Percentiles rank a stretch among this genome's conserved stretches.
These are phyloP conservation scores for Cutaneotrichosporon mucoides DNA, from an alignment of 1,284 basidiomycete species.

Conservation along the genomic window DNA sequence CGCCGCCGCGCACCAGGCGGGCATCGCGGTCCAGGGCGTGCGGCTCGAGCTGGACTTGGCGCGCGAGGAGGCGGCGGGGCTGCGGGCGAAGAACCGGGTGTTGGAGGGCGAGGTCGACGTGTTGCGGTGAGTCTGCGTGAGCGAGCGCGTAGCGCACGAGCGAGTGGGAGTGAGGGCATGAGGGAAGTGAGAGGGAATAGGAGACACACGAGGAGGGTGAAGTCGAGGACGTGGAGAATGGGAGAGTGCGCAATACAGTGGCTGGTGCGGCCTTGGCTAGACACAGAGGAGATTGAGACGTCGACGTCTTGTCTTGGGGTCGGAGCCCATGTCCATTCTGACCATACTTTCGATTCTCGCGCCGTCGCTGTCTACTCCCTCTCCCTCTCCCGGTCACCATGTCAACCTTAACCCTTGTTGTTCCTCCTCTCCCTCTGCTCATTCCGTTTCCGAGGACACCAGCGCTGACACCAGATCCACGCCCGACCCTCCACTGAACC, in stretches of 20 bases:
- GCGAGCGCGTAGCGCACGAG: background rate
- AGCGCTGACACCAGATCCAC: constrained; percentile 19
- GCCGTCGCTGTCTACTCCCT: no score
- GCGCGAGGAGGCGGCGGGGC: constrained; percentile 40
- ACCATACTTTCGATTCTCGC: no score
- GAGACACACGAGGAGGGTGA: no score
- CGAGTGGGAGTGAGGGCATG: background rate
- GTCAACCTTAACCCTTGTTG: background rate
- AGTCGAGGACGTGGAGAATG: no score
- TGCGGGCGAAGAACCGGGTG: constrained; percentile 40
- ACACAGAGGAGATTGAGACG: no score
- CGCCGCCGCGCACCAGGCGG: constrained; percentile 41
- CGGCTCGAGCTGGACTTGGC: constrained; percentile 42
- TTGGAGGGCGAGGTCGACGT: constrained; percentile 37
- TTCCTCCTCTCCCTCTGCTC: background rate
- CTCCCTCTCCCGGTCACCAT: no score
- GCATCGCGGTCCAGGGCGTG: constrained; percentile 47
- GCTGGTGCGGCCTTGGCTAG: no score
- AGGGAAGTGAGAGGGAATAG: background rate
- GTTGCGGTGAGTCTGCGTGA: constrained; percentile 31
- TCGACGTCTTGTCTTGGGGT: no score
- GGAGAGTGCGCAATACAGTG: no score
- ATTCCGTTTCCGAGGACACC: background rate
- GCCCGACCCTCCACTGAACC: constrained; percentile 29
- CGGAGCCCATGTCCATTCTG: no score